Base-by-base conservation (phyloP, 352 stramenopile genomes). In the Aphanomyces stellatus region DNA sequence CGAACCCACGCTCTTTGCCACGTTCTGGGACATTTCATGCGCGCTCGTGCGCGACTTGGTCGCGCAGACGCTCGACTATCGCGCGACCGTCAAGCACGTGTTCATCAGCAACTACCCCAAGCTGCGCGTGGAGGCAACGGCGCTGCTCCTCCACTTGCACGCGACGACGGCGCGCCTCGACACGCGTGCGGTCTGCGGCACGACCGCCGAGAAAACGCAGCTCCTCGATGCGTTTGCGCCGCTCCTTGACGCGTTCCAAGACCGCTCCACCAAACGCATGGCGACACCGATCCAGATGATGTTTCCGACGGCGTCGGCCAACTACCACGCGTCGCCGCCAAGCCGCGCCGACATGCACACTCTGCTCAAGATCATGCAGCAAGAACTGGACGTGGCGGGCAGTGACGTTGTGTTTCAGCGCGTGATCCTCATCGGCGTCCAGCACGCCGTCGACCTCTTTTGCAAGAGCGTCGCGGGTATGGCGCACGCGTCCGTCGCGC, bases 21-120 rank as follows among this genome's bases (percentile, higher is more conserved):
- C 82, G 22, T 95, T 92, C 57, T 95, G 86, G 86, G 85, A 95
- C 31, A 86, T 95, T 19, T 87, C 75, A 25, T 88, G 82, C 43
- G 86, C 82, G 13, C 87, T 95, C 37, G 61, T 92, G 19, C 75
- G 81, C 2, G 85, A 95, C 62, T 53, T 92, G 4, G 88, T 92
- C 35, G 71, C 71, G 3, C 75, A 76, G 13, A 90, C 82, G 49
- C 75, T 90, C 8, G 48, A 62, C 15, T 93, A 91, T 62, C 77
- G 65, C 22, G 69, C 77, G 0, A 67, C 79, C 7, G 74, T 91
- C 34, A 88, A 89, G 70, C 82, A 76, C 13, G 72, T 90, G 55
- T 62, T 93, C n/a, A 79, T 95, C 7, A 74, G 77, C 0, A 81
- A 85, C 57, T 93, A 92, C 62, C 86, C 85, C 37, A 82, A 82